Evolutionary conservation across 441 rosid genomes (phyloP), one percentile per base, ranked within the genome.

Genomic region (Corymbia citriodora): DNA sequence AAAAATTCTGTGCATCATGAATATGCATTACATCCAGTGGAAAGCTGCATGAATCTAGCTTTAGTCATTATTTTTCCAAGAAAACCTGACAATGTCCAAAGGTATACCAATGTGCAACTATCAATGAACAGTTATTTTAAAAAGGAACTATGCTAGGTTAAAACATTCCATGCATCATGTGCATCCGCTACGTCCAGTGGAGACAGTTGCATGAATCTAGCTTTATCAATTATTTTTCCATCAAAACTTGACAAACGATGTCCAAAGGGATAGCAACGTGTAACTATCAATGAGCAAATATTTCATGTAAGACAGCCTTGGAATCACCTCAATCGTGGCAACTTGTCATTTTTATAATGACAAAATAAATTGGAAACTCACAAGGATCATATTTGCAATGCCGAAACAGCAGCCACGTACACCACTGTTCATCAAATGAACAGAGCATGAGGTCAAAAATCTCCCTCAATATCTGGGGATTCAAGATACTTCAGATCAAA

Each of bases 331-430:
- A 52, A 89, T 33, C 88, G n/a, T 70, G 23, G 15, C 31, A 65
- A 86, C 54, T 68, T 52, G 52, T 17, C 72, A 54, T 48, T 45
- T n/a, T 23, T 87, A 57, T 65, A 83, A 90, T 27, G 74, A 49
- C 11, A 79, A 74, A 88, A 79, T 88, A 55, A 79, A 65, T 63
- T 5, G 53, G 83, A 33, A 92, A 95, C 99, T 96, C 94, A 97
- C 99, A 91, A 97, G 99, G 92, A 98, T 96, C 99, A 97, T 97
- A 93, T 98, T 98, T 45, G 99, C 99, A 90, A 98, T 95, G 93
- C 99, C 96, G 92, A 97, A 97, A 92, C 93, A 98, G 96, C 96
- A 96, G 92, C 99, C 99, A 87, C 99, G 93, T 91, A 97, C 91
- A 89, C 99, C 99, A 90, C 99, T 97, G 97, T 89, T 94, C 90